Evolutionary conservation across 371 early-diverging fungal genomes (phyloP).

Genomic region (Rhizomucor pusillus): DNA sequence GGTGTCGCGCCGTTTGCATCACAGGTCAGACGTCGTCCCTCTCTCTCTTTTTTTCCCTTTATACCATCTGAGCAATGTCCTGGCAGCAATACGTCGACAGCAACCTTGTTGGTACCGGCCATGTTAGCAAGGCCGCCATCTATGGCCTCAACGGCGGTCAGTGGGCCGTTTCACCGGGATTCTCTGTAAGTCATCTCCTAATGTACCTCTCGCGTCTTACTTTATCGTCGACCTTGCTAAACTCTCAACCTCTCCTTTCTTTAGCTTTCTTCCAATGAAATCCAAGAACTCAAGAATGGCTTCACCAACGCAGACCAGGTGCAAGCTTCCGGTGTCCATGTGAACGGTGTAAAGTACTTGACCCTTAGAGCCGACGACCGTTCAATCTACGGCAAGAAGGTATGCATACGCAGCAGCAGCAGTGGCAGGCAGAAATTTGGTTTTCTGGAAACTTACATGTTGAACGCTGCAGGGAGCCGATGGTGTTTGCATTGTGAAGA

Average conservation of each 20-base stretch:
- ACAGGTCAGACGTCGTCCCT: too few relatives aligned
- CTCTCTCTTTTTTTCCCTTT: too few relatives aligned
- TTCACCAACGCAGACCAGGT: slow-evolving; percentile 61
- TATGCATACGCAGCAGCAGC: slow-evolving; percentile 22
- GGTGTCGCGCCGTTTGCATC: too few relatives aligned
- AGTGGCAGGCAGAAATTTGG: neutral
- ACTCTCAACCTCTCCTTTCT: neutral
- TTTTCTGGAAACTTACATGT: neutral
- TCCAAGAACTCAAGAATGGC: slow-evolving; percentile 55
- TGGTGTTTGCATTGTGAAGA: slow-evolving; percentile 80
- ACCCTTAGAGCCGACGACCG: slow-evolving; percentile 64
- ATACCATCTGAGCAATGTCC: slow-evolving; percentile 53
- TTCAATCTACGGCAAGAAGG: slow-evolving; percentile 80
- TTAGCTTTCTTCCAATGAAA: slow-evolving; percentile 61
- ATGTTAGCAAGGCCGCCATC: slow-evolving; percentile 75
- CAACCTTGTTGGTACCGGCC: slow-evolving; percentile 78
- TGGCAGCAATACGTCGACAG: slow-evolving; percentile 88
- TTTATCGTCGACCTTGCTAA: too few relatives aligned
- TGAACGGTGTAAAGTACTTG: slow-evolving; percentile 74
- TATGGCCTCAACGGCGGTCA: slow-evolving; percentile 73
- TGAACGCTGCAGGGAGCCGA: slow-evolving; percentile 52
- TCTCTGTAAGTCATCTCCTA: slow-evolving; percentile 47
- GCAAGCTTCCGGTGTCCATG: slow-evolving; percentile 66
- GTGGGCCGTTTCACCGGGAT: slow-evolving; percentile 80
- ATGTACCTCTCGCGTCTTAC: neutral